Evolutionary conservation across 1,139 yeast species (phyloP).

Genomic region (Sugiyamaella paludigena): DNA sequence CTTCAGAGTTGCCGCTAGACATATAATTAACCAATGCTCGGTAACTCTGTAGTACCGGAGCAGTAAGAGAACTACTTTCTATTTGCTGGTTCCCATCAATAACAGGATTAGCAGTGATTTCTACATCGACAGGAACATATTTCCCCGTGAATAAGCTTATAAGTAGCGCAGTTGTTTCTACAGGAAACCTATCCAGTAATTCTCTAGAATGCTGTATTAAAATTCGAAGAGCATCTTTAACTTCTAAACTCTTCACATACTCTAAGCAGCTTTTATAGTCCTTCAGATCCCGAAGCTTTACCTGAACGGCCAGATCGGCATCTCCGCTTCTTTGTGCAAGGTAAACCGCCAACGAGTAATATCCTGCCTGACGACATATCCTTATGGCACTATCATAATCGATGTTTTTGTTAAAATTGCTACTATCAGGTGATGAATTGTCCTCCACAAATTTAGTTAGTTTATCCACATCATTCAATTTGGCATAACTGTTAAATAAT

Average conservation of each 20-base stretch:
- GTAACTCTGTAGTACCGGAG: conserved; percentile 63
- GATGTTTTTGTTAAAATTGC: conserved; percentile 43
- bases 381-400: conserved; percentile 70
- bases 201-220: conserved; percentile 63
- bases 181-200: conserved; percentile 66
- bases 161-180: conserved; percentile 75
- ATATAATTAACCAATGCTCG: conserved; percentile 67
- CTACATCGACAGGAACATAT: conserved; percentile 48
- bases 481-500: conserved; percentile 78
- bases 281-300: conserved; percentile 64
- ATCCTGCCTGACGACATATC: conserved; percentile 76
- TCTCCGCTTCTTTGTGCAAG: conserved; percentile 71
- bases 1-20: conserved; percentile 32
- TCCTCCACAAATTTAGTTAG: conserved; percentile 56
- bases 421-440: conserved; percentile 37
- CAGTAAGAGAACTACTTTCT: conserved; percentile 20
- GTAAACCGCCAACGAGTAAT: conserved; percentile 63
- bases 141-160: conserved; percentile 89
- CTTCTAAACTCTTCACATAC: conserved; percentile 66
- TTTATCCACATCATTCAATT: conserved; percentile 60
- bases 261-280: conserved; percentile 62
- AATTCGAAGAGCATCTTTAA: conserved; percentile 76
- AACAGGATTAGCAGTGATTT: conserved; percentile 17
- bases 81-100: conserved; percentile 15
- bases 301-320: conserved; percentile 73